Evolutionary conservation across 192 early-diverging fungal species (phyloP), one percentile per base, ranked within the genome.

Genomic region (Backusella parvicylindrica): DNA sequence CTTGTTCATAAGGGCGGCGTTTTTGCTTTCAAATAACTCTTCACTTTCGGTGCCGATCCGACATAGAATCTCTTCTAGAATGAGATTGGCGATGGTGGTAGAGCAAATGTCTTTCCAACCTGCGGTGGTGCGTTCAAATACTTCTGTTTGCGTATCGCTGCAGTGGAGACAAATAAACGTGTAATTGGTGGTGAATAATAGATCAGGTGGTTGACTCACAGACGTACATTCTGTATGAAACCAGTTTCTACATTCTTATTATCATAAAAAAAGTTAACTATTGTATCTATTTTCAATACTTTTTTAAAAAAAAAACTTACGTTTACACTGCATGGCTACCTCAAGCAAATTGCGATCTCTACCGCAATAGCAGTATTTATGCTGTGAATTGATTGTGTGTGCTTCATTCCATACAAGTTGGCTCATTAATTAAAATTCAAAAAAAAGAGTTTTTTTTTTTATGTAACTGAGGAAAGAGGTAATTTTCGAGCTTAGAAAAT

Each of bases 341-440:
- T 91, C 86, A 23, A 81, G 74, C 32, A 91, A 79, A 32, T 84
- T 85, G 30, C 89, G 79, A 68, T 90, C 89, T 64, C 81, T 74
- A 16, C 91, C 87, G 70, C 92, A 93, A 66, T 93, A 93, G 74
- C 92, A 93, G 65, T 93, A 93, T 15, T 78, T 75, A 26, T 88
- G 85, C 66, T 91, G 79, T 35, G 73, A 76, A 75, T 93, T 91
- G 41, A 87, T 77, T 5, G 88, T 89, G 64, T 89, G 91, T 15
- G 81, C 73, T 31, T 76, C 82, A 73, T 90, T 86, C 91, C 91
- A 92, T 68, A 68, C 53, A 28, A 60, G 21, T 60, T 60, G 53
- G 26, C 53, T 60, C 53, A 60, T 60, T 60, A 2, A 60, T 12
- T 50, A 50, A 50, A 21, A 50, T 50, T 50, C 21, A 50, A 50